Evolutionary conservation across 352 stramenopile species (phyloP).

Genomic region (Pythium insidiosum): DNA sequence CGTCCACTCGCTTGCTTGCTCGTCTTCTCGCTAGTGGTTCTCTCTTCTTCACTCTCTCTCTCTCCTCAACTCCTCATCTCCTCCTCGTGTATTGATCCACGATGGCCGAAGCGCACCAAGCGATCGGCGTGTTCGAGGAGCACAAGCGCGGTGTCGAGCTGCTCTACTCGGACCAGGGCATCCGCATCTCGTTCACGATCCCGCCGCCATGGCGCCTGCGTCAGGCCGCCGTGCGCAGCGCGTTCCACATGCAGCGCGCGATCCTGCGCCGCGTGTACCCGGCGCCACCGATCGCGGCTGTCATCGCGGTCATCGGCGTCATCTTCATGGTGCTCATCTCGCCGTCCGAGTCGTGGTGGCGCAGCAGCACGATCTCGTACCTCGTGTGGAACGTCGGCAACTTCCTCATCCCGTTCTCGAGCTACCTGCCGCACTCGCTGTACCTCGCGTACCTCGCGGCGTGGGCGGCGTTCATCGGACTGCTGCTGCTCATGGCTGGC

Average conservation of each 20-base stretch:
- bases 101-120: conserved; percentile 85
- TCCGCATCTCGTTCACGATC: conserved; percentile 81
- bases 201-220: conserved; percentile 69
- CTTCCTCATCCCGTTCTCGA: conserved; percentile 61
- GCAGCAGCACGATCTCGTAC: conserved; percentile 59
- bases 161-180: conserved; percentile 76
- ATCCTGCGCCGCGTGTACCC: conserved; percentile 72
- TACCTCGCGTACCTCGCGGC: conserved; percentile 83
- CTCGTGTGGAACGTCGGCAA: conserved; percentile 79
- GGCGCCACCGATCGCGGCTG: conserved; percentile 51
- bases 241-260: conserved; percentile 68
- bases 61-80: not conserved
- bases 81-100: not conserved
- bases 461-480: conserved; percentile 69
- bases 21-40: too few species aligned
- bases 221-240: conserved; percentile 40
- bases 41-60: too few species aligned
- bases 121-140: conserved; percentile 79
- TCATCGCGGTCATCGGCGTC: conserved; percentile 46
- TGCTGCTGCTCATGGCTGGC: conserved; percentile 78
- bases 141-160: conserved; percentile 84
- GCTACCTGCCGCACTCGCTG: conserved; percentile 49
- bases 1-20: not conserved
- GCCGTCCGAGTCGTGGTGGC: conserved; percentile 79
- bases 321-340: conserved; percentile 54